Evolutionary conservation across 2,329 filamentous ascomycete genomes (phyloP).

Genomic region (Cadophora gregata): DNA sequence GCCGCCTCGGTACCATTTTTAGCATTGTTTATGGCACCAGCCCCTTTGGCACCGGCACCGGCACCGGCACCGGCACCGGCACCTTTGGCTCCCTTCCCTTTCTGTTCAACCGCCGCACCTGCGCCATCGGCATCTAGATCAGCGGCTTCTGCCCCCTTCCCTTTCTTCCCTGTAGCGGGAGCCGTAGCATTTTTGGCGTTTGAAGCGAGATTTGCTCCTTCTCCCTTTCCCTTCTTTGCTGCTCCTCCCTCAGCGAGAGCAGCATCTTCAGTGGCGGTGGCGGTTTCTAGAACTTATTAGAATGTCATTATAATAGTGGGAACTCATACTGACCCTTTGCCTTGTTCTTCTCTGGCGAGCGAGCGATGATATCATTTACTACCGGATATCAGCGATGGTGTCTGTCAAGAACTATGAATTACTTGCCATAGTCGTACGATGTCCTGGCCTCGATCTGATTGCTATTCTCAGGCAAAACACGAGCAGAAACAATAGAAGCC

Average conservation of each 20-base stretch:
- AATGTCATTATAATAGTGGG: not conserved
- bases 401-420: not conserved
- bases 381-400: constrained; percentile 12
- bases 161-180: constrained; percentile 29
- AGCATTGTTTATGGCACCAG: too few relatives aligned
- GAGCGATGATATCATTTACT: constrained; percentile 33
- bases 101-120: not conserved
- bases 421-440: constrained; percentile 32
- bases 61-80: too few relatives aligned
- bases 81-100: not conserved
- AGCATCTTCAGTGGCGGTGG: not conserved
- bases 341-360: constrained; percentile 35
- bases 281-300: constrained; percentile 5
- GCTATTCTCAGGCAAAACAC: constrained; percentile 35
- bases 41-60: too few relatives aligned
- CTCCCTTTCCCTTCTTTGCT: constrained; percentile 3
- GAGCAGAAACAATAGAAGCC: constrained; percentile 45
- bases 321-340: constrained; percentile 18
- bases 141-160: constrained; percentile 22
- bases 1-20: constrained; percentile 10
- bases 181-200: constrained; percentile 25
- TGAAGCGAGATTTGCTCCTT: constrained; percentile 7
- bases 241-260: not conserved
- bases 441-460: constrained; percentile 33
- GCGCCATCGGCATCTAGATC: not conserved